Conservation (phyloP, 2,329 filamentous ascomycete species). For the Arthrocladium fulminans region DNA sequence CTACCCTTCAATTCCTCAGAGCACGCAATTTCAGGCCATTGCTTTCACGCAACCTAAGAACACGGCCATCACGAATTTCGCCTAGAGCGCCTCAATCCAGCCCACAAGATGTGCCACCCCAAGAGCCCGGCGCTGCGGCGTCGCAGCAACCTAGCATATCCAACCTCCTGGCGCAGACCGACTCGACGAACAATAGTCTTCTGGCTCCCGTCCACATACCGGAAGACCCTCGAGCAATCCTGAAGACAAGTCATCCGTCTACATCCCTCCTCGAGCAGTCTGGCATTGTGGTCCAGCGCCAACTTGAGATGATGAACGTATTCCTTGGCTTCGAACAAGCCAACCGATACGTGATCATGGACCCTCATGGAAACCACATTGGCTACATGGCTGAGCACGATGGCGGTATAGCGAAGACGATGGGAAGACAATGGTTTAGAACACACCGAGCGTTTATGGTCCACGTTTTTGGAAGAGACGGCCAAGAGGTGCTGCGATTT, state of each 20-base stretch:
- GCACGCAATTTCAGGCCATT: conserved; percentile 4
- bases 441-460: conserved; percentile 57
- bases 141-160: conserved; percentile 33
- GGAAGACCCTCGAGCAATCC: conserved; percentile 50
- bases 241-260: conserved; percentile 51
- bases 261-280: conserved; percentile 51
- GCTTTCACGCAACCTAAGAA: background rate
- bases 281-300: conserved; percentile 52
- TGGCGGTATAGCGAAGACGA: conserved; percentile 47
- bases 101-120: background rate
- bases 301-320: conserved; percentile 58
- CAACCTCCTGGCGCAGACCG: conserved; percentile 32
- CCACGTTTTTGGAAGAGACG: conserved; percentile 54
- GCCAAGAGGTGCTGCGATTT: conserved; percentile 53
- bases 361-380: conserved; percentile 54
- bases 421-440: conserved; percentile 51
- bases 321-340: conserved; percentile 59
- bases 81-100: background rate
- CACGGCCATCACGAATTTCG: background rate
- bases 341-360: conserved; percentile 57
- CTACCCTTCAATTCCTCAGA: conserved; percentile 4
- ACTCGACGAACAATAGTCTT: conserved; percentile 43
- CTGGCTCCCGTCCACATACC: conserved; percentile 53
- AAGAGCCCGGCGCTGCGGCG: background rate
- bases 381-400: conserved; percentile 58